These are phyloP conservation scores for Turritis glabra DNA, from an alignment of 345 rosid genomes.

Conservation along the genomic window DNA sequence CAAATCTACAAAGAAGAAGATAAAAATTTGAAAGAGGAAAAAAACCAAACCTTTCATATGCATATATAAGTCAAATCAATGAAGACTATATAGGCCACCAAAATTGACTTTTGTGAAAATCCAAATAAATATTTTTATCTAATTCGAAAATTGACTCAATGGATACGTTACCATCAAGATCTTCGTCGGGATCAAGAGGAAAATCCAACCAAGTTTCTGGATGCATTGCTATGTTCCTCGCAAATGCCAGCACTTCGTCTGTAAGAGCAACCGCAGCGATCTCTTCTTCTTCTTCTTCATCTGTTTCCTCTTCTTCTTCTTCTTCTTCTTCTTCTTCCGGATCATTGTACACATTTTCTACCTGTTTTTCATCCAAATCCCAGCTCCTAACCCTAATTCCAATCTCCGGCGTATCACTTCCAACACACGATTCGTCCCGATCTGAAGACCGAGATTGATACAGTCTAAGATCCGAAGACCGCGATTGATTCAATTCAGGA, in stretches of 20 bases:
- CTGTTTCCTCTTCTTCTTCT: slow-evolving; percentile 20
- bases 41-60: not conserved
- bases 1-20: slow-evolving; percentile 47
- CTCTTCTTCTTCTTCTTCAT: slow-evolving; percentile 40
- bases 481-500: slow-evolving; percentile 26
- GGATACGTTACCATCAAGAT: slow-evolving; percentile 63
- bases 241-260: slow-evolving; percentile 79
- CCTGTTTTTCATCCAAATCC: slow-evolving; percentile 43
- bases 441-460: slow-evolving; percentile 28
- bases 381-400: slow-evolving; percentile 63
- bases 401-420: slow-evolving; percentile 73
- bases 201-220: slow-evolving; percentile 96
- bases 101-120: not conserved
- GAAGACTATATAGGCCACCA: not conserved
- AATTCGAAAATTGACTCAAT: not conserved
- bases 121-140: not conserved
- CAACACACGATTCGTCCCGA: slow-evolving; percentile 43
- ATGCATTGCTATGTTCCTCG: slow-evolving; percentile 84
- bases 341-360: slow-evolving; percentile 57
- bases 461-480: slow-evolving; percentile 26
- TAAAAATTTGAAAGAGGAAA: not conserved
- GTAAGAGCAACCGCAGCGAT: slow-evolving; percentile 69
- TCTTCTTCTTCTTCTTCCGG: slow-evolving; percentile 56
- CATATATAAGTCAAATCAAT: not conserved
- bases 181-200: slow-evolving; percentile 64